A percentile compares a stretch with the other conserved stretches of the same genome.
phyloP scores from a whole-genome alignment of 352 stramenopile genomes.

The Globisporangium recalcitrans region DNA sequence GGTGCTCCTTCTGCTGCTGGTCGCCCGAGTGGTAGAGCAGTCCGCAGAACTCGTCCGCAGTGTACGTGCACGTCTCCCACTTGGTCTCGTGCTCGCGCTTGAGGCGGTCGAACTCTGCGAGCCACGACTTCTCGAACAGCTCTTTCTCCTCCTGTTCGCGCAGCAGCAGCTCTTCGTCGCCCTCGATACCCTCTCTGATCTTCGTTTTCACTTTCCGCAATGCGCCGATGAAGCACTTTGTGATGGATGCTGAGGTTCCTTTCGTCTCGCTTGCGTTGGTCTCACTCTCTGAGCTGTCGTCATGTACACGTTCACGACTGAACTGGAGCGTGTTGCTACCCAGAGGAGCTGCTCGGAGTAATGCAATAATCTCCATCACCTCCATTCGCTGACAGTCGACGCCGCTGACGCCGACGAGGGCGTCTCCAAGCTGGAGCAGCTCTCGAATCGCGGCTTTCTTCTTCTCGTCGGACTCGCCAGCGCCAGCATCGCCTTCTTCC shows the following conservation, averaged over 20 bases:
- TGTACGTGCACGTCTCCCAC: slow-evolving; percentile 68
- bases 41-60: slow-evolving; percentile 61
- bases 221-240: slow-evolving; percentile 40
- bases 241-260: slow-evolving; percentile 18
- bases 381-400: slow-evolving; percentile 22
- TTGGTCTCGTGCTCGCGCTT: slow-evolving; percentile 39
- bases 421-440: slow-evolving; percentile 30
- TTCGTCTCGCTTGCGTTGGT: neutral
- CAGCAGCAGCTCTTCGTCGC: slow-evolving; percentile 27
- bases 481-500: neutral
- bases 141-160: slow-evolving; percentile 38
- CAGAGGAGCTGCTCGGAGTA: slow-evolving; percentile 25
- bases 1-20: slow-evolving; percentile 34
- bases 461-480: neutral
- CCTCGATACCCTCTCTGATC: slow-evolving; percentile 49
- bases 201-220: slow-evolving; percentile 54
- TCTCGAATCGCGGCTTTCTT: slow-evolving; percentile 5
- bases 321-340: slow-evolving; percentile 35
- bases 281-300: neutral
- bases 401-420: slow-evolving; percentile 32
- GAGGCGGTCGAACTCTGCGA: slow-evolving; percentile 48
- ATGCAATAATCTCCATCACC: slow-evolving; percentile 19
- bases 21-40: slow-evolving; percentile 50
- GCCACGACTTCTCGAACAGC: slow-evolving; percentile 52
- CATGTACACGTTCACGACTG: slow-evolving; percentile 4